phyloP scores from a whole-genome alignment of 1,284 basidiomycete species.

The Grifola frondosa region DNA sequence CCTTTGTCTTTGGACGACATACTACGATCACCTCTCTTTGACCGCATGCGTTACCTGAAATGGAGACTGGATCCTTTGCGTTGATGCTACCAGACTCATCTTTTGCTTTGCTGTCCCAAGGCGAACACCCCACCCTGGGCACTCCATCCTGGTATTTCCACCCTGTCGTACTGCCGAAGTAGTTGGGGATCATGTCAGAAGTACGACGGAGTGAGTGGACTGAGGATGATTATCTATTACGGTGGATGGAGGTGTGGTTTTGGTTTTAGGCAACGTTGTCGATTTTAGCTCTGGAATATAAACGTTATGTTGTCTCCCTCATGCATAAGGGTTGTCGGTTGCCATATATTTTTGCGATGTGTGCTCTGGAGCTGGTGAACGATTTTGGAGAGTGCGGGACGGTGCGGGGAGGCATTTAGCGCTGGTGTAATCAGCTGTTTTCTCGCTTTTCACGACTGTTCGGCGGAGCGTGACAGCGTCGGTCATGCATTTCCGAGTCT shows the following conservation, averaged over 20 bases:
- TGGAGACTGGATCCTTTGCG: conserved; percentile 50
- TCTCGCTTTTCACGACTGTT: conserved; percentile 1
- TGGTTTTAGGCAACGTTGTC: conserved; percentile 65
- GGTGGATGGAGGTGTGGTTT: conserved; percentile 74
- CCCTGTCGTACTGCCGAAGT: conserved; percentile 69
- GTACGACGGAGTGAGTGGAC: conserved; percentile 29
- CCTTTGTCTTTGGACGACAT: conserved; percentile 59
- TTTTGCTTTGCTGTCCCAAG: conserved; percentile 78
- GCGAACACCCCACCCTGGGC: conserved; percentile 76
- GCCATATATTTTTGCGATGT: too few relatives aligned
- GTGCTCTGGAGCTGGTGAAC: too few relatives aligned
- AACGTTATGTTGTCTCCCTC: too few relatives aligned
- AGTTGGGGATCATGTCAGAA: conserved; percentile 62
- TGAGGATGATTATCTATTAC: conserved; percentile 34
- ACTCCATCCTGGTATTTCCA: conserved; percentile 81
- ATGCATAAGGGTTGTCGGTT: too few relatives aligned
- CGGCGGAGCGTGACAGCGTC: conserved; percentile 13
- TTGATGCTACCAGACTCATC: conserved; percentile 47
- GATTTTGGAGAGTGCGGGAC: background rate
- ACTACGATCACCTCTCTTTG: conserved; percentile 60
- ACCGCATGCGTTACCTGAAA: conserved; percentile 41
- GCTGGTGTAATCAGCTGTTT: conserved; percentile 16
- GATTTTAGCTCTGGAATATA: too few relatives aligned
- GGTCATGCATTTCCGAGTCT: conserved; percentile 12
- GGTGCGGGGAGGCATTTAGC: too few relatives aligned